Evolutionary conservation across 2,329 filamentous ascomycete species (phyloP).

Genomic region (Neoascochyta sp.): DNA sequence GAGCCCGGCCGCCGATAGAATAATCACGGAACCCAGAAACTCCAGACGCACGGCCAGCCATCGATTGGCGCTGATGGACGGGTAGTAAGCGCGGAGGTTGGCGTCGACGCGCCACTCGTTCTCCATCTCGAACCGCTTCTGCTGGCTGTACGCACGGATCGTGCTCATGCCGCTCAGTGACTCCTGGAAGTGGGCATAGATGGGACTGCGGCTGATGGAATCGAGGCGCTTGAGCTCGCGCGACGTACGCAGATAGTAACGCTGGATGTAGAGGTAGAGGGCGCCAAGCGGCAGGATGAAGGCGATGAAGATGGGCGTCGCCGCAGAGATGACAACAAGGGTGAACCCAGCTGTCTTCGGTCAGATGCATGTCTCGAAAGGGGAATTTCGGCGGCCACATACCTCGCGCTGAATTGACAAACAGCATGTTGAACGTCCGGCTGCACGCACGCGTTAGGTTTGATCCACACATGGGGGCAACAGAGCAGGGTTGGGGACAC

Average conservation of each 20-base stretch:
- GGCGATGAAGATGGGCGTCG: conserved; percentile 75
- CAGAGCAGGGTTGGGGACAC: too few species aligned
- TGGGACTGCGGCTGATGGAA: conserved; percentile 90
- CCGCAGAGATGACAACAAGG: conserved; percentile 74
- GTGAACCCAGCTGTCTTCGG: conserved; percentile 63
- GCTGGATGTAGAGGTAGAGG: conserved; percentile 88
- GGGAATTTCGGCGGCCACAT: conserved; percentile 19
- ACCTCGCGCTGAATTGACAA: conserved; percentile 50
- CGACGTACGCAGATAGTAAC: conserved; percentile 94
- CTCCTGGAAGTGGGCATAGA: conserved; percentile 98
- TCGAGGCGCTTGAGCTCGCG: conserved; percentile 94
- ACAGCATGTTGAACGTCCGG: conserved; percentile 92
- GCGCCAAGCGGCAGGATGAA: conserved; percentile 76
- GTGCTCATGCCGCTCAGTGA: conserved; percentile 90
- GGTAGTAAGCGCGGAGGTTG: conserved; percentile 91
- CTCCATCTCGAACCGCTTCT: conserved; percentile 80
- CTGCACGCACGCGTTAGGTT: conserved; percentile 35
- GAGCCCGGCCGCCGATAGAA: conserved; percentile 79
- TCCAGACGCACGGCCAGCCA: conserved; percentile 95
- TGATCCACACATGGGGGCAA: conserved; percentile 1
- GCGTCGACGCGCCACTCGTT: conserved; percentile 98
- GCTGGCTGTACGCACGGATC: conserved; percentile 90
- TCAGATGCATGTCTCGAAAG: conserved; percentile 15
- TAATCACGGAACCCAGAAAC: conserved; percentile 92
- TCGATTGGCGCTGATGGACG: conserved; percentile 82